Evolutionary conservation across 73 alveolate species (phyloP), one percentile per base, ranked within the genome.

Genomic region (Tetrahymena elliotti): DNA sequence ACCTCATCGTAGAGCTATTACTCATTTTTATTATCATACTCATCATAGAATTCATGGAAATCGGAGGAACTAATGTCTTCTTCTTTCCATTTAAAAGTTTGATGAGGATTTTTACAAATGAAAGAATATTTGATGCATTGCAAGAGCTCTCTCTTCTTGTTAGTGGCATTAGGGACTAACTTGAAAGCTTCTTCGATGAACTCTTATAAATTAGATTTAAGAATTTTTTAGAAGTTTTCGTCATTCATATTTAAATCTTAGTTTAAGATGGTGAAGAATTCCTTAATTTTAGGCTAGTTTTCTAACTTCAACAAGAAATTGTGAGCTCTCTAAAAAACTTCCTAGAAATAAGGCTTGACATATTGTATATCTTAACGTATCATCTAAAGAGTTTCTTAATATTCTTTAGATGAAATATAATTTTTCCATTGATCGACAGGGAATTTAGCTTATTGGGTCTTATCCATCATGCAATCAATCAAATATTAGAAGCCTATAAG

Each of bases 381-480:
- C 88, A 68, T 68, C n/a, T 68, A 31, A 27, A 68, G 36, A n/a
- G 88, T 68, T 68, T 68, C 88, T 68, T 27, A 31, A 18, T 68
- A 68, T 16, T 68, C 88, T 31, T 68, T 68, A 0, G 88, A 68
- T 68, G 13, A 68, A 11, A 68, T 68, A 68, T 68, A 68, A 68
- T 27, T 68, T n/a, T 68, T 68, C 88, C 88, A 68, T 0, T 68
- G 36, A 2, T 68, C 88, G 1, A 36, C 39, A 3, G 88, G 88
- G 88, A 68, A 68, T 68, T 68, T 24, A 31, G 38, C 3, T 16
- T 68, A 68, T 68, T 68, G 13, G 0, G 88, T 68, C 36, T 31
- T 68, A 68, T 31, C 88, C 88, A 68, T 68, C 96, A 94, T 94
- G 52, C 93, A 84, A 36, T 94, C 93, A 94, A 35, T 94, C 31